Conservation (phyloP, 345 rosid species). For the Linum usitatissimum region DNA sequence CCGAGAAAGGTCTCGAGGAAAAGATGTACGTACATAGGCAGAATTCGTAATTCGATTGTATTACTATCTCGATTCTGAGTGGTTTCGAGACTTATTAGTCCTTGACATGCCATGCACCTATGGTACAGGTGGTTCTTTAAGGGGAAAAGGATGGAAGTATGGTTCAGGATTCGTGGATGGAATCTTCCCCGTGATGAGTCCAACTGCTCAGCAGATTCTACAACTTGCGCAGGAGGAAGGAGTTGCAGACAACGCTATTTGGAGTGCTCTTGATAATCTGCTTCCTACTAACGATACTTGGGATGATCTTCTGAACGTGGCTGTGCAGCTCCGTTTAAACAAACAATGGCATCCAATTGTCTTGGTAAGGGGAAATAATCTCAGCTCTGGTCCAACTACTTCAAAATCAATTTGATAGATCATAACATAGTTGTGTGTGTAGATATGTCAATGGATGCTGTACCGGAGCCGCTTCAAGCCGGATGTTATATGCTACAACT, state of each 20-base stretch:
- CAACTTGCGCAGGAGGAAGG: slow-evolving; percentile 44
- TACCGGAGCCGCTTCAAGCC: slow-evolving; percentile 68
- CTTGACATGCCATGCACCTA: no score
- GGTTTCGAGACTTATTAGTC: no score
- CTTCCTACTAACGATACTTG: slow-evolving; percentile 60
- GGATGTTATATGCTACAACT: slow-evolving; percentile 78
- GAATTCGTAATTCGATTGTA: not conserved
- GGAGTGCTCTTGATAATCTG: slow-evolving; percentile 50
- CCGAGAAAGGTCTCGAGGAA: slow-evolving; percentile 63
- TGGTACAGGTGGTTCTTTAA: slow-evolving; percentile 83
- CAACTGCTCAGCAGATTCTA: slow-evolving; percentile 61
- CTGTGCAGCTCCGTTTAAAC: slow-evolving; percentile 72
- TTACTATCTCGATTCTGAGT: not conserved
- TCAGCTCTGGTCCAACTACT: no score
- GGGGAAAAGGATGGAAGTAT: slow-evolving; percentile 89
- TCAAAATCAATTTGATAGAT: no score
- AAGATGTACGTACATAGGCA: slow-evolving; percentile 31
- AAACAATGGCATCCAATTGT: slow-evolving; percentile 65
- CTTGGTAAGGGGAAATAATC: slow-evolving; percentile 29
- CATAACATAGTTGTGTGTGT: not conserved
- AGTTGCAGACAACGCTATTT: slow-evolving; percentile 32
- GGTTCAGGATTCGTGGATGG: slow-evolving; percentile 96
- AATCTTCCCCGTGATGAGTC: slow-evolving; percentile 76
- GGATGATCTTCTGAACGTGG: slow-evolving; percentile 78
- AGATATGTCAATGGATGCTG: slow-evolving; percentile 86